Evolutionary conservation across 345 rosid species (phyloP), one percentile per base, ranked within the genome.

Genomic region (Pistacia atlantica): DNA sequence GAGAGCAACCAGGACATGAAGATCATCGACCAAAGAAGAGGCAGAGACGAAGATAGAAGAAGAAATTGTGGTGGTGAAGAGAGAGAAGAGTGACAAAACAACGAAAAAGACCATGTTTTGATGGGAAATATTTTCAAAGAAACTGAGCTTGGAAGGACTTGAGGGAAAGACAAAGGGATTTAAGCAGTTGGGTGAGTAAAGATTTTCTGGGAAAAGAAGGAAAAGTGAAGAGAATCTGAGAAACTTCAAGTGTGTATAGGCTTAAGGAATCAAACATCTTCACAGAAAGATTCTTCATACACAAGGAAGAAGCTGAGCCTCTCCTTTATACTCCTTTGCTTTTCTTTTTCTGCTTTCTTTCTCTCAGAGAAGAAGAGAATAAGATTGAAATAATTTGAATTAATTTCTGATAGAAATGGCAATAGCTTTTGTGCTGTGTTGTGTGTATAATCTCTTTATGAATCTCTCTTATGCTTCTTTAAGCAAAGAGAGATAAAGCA

Each of bases 221-320:
- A 67, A 85, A 89, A 86, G 88, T 46, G 85, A 81, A 84, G 57
- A 85, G 89, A 89, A 84, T 87, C 83, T 72, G 86, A 57, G 84
- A 83, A 87, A 81, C 81, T 84, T 81, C 85, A 80, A 73, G 85
- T 70, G 79, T 83, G 81, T 38, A 69, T 68, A 38, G 76, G 81
- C 82, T 78, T 20, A 69, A 78, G 83, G 89, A 86, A 86, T 86
- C 83, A 79, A 85, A 81, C 89, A 87, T 83, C 46, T 87, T 78
- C 79, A 69, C 67, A 67, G 71, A 63, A 80, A 67, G 87, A 85
- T 88, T 71, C 86, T 88, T 88, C 79, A 85, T 73, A 81, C 78
- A 79, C 87, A 89, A 88, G 90, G 83, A 84, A 85, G 88, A 85
- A 78, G 84, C 82, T 80, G 68, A 72, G 84, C 82, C 83, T 81